Conservation (phyloP, 148 eudicot species). For the Simmondsia chinensis region DNA sequence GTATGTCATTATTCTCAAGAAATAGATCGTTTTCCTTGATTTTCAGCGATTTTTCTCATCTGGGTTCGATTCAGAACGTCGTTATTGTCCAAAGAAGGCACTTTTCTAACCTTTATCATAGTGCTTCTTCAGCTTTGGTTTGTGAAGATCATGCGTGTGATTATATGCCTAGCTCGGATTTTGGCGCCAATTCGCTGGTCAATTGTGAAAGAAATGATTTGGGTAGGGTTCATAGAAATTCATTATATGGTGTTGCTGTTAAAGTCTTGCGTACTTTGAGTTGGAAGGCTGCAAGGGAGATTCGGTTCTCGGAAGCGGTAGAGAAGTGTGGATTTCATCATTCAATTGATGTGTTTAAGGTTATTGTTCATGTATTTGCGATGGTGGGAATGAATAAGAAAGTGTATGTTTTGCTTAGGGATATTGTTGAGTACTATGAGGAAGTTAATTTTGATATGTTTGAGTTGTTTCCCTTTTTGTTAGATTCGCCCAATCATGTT, state of each 20-base stretch:
- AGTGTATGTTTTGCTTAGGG: conserved; percentile 29
- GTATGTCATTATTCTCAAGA: conserved; percentile 20
- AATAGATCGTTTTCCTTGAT: conserved; percentile 5
- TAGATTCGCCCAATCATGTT: conserved; percentile 17
- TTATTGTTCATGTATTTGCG: conserved; percentile 29
- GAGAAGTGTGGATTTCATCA: conserved; percentile 20
- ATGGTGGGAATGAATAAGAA: conserved; percentile 27
- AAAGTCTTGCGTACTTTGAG: conserved; percentile 32
- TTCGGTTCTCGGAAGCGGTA: conserved; percentile 20
- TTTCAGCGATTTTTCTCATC: background rate
- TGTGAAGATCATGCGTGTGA: conserved; percentile 15
- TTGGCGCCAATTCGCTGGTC: background rate
- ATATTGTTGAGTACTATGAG: conserved; percentile 22
- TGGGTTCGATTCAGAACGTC: conserved; percentile 12
- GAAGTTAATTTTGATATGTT: conserved; percentile 16
- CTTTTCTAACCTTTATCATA: conserved; percentile 10
- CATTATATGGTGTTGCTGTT: conserved; percentile 20
- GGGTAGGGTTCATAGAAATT: background rate
- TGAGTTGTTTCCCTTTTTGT: conserved; percentile 12
- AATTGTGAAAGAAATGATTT: conserved; percentile 1
- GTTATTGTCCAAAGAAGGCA: conserved; percentile 1
- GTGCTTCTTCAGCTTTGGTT: conserved; percentile 22
- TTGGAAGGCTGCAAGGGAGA: conserved; percentile 25
- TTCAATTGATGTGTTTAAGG: conserved; percentile 20
- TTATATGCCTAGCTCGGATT: conserved; percentile 10